These are phyloP conservation scores for Lachancea kluyveri DNA, from an alignment of 805 yeast genomes.

Conservation along the genomic window DNA sequence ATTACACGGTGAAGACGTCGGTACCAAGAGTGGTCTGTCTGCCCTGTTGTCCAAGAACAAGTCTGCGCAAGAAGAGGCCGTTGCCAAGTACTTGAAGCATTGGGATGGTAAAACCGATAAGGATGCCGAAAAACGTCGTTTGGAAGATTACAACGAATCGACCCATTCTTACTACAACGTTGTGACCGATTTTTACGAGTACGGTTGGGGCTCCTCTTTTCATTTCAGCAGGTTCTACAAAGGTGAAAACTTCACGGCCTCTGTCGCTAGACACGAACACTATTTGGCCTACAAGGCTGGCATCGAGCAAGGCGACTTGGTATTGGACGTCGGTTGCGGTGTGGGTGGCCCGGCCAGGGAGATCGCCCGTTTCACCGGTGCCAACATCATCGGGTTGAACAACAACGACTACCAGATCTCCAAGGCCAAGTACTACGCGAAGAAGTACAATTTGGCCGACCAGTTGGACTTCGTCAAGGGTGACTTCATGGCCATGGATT, in stretches of 20 bases:
- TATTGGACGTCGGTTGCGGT: conserved; percentile 97
- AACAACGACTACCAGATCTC: conserved; percentile 96
- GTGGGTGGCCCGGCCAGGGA: conserved; percentile 99
- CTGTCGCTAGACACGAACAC: conserved; percentile 96
- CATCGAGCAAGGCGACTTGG: conserved; percentile 72
- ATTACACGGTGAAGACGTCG: conserved; percentile 72
- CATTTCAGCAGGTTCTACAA: conserved; percentile 91
- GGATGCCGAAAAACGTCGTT: conserved; percentile 64
- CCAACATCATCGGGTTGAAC: conserved; percentile 82
- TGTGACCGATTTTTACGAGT: conserved; percentile 96
- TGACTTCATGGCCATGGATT: conserved; percentile 99
- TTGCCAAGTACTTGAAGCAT: conserved; percentile 87
- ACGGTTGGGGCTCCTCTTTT: conserved; percentile 99
- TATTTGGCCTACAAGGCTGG: conserved; percentile 85
- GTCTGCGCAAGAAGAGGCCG: conserved; percentile 75
- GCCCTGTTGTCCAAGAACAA: conserved; percentile 76
- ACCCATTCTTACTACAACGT: conserved; percentile 95
- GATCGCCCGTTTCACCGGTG: conserved; percentile 84
- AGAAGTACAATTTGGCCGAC: conserved; percentile 55
- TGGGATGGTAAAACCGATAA: conserved; percentile 89
- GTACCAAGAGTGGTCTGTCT: conserved; percentile 59
- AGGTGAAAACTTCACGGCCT: conserved; percentile 92
- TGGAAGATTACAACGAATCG: conserved; percentile 80
- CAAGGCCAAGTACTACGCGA: conserved; percentile 80
- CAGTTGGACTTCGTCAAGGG: conserved; percentile 88